Percentiles rank a stretch among this genome's conserved stretches.
Evolutionary conservation across 768 basidiomycete species (phyloP).

Genomic region (Gloeostereum incarnatum): DNA sequence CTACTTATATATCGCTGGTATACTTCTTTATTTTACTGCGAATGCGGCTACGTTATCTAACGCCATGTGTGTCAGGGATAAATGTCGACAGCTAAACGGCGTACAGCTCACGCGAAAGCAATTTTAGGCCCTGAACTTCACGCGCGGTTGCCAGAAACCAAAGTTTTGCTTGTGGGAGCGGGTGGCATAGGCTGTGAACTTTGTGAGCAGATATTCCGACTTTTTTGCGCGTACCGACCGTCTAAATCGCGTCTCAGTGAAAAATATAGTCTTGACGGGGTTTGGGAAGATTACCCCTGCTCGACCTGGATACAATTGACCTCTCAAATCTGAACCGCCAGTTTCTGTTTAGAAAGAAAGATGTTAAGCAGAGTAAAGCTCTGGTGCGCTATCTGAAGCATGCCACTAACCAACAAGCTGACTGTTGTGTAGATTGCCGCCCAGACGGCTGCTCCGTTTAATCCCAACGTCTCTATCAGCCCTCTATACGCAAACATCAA

Average conservation of each 20-base stretch:
- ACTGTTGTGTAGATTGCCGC: constrained; percentile 55
- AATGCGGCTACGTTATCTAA: no score
- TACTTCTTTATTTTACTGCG: no score
- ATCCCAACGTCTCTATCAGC: constrained; percentile 77
- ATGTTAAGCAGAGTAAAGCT: constrained; percentile 95
- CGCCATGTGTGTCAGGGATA: no score
- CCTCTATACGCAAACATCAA: constrained; percentile 97
- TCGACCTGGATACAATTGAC: constrained; percentile 98
- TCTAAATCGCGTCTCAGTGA: constrained; percentile 44
- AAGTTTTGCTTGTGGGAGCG: constrained; percentile 85
- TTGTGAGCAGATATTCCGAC: constrained; percentile 33
- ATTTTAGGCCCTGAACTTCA: constrained; percentile 74
- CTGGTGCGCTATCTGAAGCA: constrained; percentile 33
- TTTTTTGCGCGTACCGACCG: neutral
- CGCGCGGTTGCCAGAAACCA: constrained; percentile 47
- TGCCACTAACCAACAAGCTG: neutral
- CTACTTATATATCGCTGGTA: no score
- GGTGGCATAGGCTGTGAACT: constrained; percentile 98
- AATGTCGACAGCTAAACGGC: constrained; percentile 40
- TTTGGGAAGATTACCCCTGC: constrained; percentile 87
- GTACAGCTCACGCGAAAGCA: constrained; percentile 58
- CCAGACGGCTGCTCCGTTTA: constrained; percentile 74
- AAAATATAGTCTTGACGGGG: constrained; percentile 89
- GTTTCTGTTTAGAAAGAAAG: constrained; percentile 94
- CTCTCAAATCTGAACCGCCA: constrained; percentile 95